Base-by-base conservation (phyloP, 371 early-diverging fungal genomes). In the Amoeboaphelidium protococcarum region DNA sequence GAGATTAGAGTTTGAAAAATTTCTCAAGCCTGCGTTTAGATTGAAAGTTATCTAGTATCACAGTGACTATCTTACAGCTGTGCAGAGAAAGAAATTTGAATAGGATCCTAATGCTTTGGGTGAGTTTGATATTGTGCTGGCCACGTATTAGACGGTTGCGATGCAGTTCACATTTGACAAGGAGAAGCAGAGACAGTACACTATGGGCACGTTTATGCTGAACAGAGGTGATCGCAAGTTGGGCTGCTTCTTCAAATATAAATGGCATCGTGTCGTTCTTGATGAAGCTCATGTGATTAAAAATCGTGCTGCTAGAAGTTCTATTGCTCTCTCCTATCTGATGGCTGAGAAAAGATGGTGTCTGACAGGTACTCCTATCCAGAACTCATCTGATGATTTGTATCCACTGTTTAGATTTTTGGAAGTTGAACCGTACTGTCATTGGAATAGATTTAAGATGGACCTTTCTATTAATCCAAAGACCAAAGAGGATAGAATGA, bases 351-450 rank as follows among this genome's bases (percentile, higher is more conserved):
- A 57, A 46, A 60, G 58, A 50, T 58, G 64, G 42, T 47, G 60
- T 13, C 49, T 65, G 19, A 58, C 55, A 16, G 65, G 65, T 23
- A 65, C 65, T 1, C 63, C 65, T 6, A 50, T 65, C 24, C 65
- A 65, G 51, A 65, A 65, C 53, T 60, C 59, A 47, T 26, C 62
- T 10, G 46, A 25, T 42, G 65, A 65, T 55, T 48, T 65, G 1
- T 65, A 60, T 60, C 46, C 61, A 20, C 55, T 65, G 12, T 50
- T 65, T 10, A 58, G 61, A 47, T 65, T 65, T 48, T 55, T 65
- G 21, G 51, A 56, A 44, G 26, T 53, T 13, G 20, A 47, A 25
- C 54, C 54, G 40, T 27, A 42, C 37, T 24, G 25, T 19, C n/a
- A 42, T 6, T 19, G 22, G 42, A 22, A 42, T 10, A 10, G 22